Percentiles rank a stretch among this genome's conserved stretches.
These are phyloP conservation scores for Phytophthora pistaciae DNA, from an alignment of 352 stramenopile species.

Conservation along the genomic window DNA sequence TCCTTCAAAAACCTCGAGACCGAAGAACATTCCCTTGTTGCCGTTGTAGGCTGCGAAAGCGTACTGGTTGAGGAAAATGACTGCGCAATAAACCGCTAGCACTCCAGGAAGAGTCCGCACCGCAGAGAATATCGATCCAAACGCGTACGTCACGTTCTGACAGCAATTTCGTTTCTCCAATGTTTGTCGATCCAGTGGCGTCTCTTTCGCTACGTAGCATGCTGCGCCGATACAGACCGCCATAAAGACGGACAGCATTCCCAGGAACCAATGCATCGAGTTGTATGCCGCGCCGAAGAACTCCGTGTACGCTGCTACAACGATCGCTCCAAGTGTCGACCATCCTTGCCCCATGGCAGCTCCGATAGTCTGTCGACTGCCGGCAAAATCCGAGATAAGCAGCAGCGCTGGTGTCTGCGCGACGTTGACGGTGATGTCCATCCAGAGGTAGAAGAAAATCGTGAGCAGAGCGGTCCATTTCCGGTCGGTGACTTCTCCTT, in stretches of 20 bases:
- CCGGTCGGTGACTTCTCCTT: conserved; percentile 40
- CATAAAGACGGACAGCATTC: conserved; percentile 61
- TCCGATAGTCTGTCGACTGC: conserved; percentile 57
- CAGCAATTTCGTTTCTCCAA: conserved; percentile 22
- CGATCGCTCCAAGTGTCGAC: conserved; percentile 54
- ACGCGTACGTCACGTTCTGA: conserved; percentile 29
- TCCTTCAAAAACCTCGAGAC: conserved; percentile 56
- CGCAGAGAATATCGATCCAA: conserved; percentile 38
- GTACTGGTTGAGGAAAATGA: conserved; percentile 63
- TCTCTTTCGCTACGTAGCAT: conserved; percentile 44
- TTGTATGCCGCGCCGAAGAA: conserved; percentile 58
- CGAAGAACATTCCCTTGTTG: conserved; percentile 74
- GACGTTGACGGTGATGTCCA: conserved; percentile 73
- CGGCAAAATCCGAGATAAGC: conserved; percentile 66
- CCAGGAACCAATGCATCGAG: conserved; percentile 58
- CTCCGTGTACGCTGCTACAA: conserved; percentile 60
- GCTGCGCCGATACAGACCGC: conserved; percentile 35
- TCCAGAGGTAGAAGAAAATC: conserved; percentile 72
- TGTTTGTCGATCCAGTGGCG: conserved; percentile 26
- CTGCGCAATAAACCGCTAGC: conserved; percentile 36
- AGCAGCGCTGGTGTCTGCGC: conserved; percentile 53
- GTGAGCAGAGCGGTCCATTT: conserved; percentile 60
- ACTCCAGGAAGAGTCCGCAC: conserved; percentile 31
- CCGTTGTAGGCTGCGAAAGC: conserved; percentile 67
- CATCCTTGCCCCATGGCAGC: conserved; percentile 55